Evolutionary conservation across 805 yeast genomes (phyloP).

Genomic region (Jamesozyma lodderae): DNA sequence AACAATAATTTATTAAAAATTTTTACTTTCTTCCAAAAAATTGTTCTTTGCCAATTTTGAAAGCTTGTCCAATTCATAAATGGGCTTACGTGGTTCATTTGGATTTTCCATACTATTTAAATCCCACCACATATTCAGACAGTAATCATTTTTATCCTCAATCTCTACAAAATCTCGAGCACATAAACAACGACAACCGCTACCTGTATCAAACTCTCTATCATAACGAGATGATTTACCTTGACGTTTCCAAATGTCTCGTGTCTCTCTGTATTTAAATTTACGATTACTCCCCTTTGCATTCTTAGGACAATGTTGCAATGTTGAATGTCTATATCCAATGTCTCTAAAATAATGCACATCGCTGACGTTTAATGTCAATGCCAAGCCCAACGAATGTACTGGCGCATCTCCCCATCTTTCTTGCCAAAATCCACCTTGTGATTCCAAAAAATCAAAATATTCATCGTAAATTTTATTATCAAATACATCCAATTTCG

Average conservation of each 20-base stretch:
- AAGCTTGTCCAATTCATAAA: constrained; percentile 1
- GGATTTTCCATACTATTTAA: constrained; percentile 5
- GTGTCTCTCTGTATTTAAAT: constrained; percentile 33
- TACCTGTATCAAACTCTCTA: constrained; percentile 37
- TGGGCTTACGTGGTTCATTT: constrained; percentile 2
- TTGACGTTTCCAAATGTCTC: constrained; percentile 16
- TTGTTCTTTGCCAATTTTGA: constrained; percentile 1
- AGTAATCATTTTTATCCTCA: constrained; percentile 46
- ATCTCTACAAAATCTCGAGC: constrained; percentile 45
- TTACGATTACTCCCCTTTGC: constrained; percentile 7
- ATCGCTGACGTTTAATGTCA: constrained; percentile 58
- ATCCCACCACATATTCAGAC: constrained; percentile 44
- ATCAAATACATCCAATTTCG: constrained; percentile 65
- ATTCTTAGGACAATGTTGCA: constrained; percentile 78
- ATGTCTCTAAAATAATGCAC: constrained; percentile 88
- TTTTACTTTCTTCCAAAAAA: constrained; percentile 1
- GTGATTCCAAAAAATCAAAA: constrained; percentile 56
- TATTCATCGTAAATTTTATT: constrained; percentile 56
- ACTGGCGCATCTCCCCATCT: constrained; percentile 98
- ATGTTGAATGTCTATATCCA: constrained; percentile 75
- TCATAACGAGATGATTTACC: constrained; percentile 27
- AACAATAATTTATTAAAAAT: not conserved
- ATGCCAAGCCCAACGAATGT: constrained; percentile 77
- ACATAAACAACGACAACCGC: constrained; percentile 85
- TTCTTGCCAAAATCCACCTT: constrained; percentile 82